phyloP scores from a whole-genome alignment of 164 flowering plant species.

The Vitis rupestris region DNA sequence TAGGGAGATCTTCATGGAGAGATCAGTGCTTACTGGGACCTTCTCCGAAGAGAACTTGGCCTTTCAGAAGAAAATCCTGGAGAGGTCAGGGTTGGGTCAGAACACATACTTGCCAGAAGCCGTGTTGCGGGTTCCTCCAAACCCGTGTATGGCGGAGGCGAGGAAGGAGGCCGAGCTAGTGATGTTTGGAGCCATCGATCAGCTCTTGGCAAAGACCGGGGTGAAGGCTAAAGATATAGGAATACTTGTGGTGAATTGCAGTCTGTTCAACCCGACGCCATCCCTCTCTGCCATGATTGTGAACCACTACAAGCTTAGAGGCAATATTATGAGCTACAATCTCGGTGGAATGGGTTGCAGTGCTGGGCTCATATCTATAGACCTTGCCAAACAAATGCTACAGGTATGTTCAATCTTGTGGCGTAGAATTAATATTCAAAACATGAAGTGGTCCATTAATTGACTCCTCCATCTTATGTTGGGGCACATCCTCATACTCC shows the following conservation, averaged over 20 bases:
- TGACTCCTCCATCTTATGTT: no score
- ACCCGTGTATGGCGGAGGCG: conserved; percentile 75
- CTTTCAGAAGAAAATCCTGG: conserved; percentile 66
- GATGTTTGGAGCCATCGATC: conserved; percentile 79
- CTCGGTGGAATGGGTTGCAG: conserved; percentile 96
- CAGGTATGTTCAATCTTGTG: conserved; percentile 42
- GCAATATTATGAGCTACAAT: conserved; percentile 63
- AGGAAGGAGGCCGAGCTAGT: conserved; percentile 76
- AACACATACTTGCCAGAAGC: conserved; percentile 68
- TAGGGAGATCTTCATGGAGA: conserved; percentile 53
- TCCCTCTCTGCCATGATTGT: conserved; percentile 77
- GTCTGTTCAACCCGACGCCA: conserved; percentile 78
- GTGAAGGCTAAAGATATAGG: conserved; percentile 79
- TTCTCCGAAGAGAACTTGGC: conserved; percentile 57
- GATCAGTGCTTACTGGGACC: conserved; percentile 31
- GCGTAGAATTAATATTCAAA: no score
- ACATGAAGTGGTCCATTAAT: no score
- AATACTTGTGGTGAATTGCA: conserved; percentile 73
- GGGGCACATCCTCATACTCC: no score
- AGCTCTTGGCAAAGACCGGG: conserved; percentile 60
- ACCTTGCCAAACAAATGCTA: conserved; percentile 76
- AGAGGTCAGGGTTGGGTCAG: conserved; percentile 77
- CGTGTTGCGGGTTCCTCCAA: conserved; percentile 48
- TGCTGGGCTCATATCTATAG: conserved; percentile 83
- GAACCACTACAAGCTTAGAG: conserved; percentile 77